Percentiles rank a stretch among this genome's conserved stretches.
These are phyloP conservation scores for Chenopodium berlandieri DNA, from an alignment of 148 eudicot species.

Conservation along the genomic window DNA sequence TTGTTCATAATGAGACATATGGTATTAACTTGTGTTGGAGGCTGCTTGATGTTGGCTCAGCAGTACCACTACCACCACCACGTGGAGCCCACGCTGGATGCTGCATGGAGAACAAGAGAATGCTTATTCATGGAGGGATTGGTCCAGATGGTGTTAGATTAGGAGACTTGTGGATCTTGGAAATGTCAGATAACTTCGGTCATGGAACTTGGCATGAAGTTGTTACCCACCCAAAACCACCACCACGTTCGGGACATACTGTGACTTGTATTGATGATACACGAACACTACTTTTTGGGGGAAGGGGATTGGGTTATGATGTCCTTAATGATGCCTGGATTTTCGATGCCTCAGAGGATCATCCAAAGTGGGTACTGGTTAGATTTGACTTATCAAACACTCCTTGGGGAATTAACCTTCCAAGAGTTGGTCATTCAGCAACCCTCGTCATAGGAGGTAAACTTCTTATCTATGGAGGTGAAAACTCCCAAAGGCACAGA, in stretches of 20 bases:
- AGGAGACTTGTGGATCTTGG: slow-evolving; percentile 87
- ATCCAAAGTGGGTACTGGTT: slow-evolving; percentile 61
- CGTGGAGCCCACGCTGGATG: slow-evolving; percentile 99
- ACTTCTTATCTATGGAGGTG: slow-evolving; percentile 89
- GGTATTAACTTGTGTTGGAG: slow-evolving; percentile 65
- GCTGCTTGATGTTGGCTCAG: slow-evolving; percentile 63
- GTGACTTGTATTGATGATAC: slow-evolving; percentile 54
- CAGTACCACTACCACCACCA: slow-evolving; percentile 61
- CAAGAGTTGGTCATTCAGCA: slow-evolving; percentile 97
- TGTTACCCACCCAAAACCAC: slow-evolving; percentile 52
- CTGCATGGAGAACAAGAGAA: slow-evolving; percentile 51
- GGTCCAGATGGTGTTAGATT: slow-evolving; percentile 76
- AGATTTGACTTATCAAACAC: slow-evolving; percentile 43
- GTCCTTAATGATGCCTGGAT: slow-evolving; percentile 87
- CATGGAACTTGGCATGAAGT: slow-evolving; percentile 79
- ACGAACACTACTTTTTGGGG: slow-evolving; percentile 75
- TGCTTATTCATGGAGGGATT: slow-evolving; percentile 95
- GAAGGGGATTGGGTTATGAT: slow-evolving; percentile 79
- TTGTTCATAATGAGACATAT: slow-evolving; percentile 32
- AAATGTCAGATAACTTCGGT: slow-evolving; percentile 61
- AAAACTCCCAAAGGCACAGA: slow-evolving; percentile 70
- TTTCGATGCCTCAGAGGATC: slow-evolving; percentile 52
- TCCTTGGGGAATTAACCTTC: slow-evolving; percentile 63
- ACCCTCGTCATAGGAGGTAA: slow-evolving; percentile 68
- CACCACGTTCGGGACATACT: slow-evolving; percentile 89